phyloP scores from a whole-genome alignment of 73 alveolate species.

The Symbiodinium pilosum region DNA sequence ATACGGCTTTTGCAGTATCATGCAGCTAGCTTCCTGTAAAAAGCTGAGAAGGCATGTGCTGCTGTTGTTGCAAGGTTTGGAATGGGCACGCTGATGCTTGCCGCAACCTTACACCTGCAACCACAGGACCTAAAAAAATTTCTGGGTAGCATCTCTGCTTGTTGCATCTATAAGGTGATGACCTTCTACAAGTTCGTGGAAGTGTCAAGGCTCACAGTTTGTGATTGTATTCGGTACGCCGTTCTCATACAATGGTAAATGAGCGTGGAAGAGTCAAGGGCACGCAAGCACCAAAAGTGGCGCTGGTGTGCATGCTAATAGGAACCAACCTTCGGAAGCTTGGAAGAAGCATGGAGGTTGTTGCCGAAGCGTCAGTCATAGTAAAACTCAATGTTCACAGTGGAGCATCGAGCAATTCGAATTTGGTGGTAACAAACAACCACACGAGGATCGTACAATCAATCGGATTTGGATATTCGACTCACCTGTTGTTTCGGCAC shows the following conservation, averaged over 20 bases:
- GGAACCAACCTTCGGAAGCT: too few relatives aligned
- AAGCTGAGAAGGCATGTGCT: not conserved
- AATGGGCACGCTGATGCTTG: conserved; percentile 84
- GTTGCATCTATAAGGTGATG: conserved; percentile 25
- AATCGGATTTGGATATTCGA: too few relatives aligned
- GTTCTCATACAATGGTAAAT: not conserved
- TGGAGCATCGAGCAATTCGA: too few relatives aligned
- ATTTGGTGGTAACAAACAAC: too few relatives aligned
- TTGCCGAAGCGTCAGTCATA: too few relatives aligned
- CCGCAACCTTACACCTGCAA: not conserved
- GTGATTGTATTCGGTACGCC: too few relatives aligned
- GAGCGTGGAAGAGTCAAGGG: not conserved
- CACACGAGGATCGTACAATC: too few relatives aligned
- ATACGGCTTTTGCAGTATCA: not conserved
- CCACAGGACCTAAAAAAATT: too few relatives aligned
- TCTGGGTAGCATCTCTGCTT: too few relatives aligned
- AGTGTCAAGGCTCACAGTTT: conserved; percentile 72
- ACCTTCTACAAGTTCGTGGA: conserved; percentile 89
- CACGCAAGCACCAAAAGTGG: not conserved
- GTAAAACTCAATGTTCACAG: too few relatives aligned
- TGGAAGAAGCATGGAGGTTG: too few relatives aligned
- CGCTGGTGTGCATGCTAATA: not conserved
- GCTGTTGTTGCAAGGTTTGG: conserved; percentile 80
- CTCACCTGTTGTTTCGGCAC: too few relatives aligned
- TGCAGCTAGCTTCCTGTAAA: not conserved